A percentile compares a stretch with the other conserved stretches of the same genome.
Conservation (phyloP, 1,284 basidiomycete genomes). For the Austropuccinia psidii region DNA sequence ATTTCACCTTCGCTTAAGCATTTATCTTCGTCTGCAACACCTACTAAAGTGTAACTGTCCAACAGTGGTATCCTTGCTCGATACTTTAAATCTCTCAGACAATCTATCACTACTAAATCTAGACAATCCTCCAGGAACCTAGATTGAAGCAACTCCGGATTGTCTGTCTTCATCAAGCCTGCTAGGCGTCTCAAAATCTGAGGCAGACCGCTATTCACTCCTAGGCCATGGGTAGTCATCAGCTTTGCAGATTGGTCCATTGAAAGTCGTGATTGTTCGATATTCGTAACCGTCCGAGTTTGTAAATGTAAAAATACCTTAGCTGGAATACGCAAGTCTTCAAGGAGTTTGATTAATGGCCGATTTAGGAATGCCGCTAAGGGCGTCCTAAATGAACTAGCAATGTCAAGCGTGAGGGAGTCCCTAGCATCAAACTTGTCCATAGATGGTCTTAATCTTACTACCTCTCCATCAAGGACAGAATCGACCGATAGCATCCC, state of each 20-base stretch:
- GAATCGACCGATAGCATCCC: conserved; percentile 63
- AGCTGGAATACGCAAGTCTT: conserved; percentile 56
- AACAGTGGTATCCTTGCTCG: conserved; percentile 63
- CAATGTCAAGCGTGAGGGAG: conserved; percentile 62
- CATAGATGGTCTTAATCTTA: conserved; percentile 64
- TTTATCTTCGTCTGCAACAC: conserved; percentile 68
- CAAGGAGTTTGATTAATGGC: conserved; percentile 62
- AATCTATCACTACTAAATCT: conserved; percentile 56
- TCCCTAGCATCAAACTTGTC: conserved; percentile 60
- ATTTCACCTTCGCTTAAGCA: conserved; percentile 58
- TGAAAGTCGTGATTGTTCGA: conserved; percentile 57
- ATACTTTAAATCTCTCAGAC: conserved; percentile 61
- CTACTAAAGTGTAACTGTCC: conserved; percentile 60
- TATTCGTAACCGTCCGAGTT: conserved; percentile 52
- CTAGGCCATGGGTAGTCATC: conserved; percentile 55
- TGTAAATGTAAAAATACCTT: conserved; percentile 58
- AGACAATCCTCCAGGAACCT: conserved; percentile 56
- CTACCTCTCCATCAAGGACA: conserved; percentile 52
- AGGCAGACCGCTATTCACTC: conserved; percentile 53
- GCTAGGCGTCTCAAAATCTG: conserved; percentile 54
- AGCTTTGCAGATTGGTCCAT: too few species aligned
- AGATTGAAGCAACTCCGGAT: conserved; percentile 41
- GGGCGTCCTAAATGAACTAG: conserved; percentile 56
- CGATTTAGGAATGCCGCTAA: conserved; percentile 50
- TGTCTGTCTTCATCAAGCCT: conserved; percentile 53